Conservation (phyloP, 306 rosid genomes). For the Cicer pinnatifidum region DNA sequence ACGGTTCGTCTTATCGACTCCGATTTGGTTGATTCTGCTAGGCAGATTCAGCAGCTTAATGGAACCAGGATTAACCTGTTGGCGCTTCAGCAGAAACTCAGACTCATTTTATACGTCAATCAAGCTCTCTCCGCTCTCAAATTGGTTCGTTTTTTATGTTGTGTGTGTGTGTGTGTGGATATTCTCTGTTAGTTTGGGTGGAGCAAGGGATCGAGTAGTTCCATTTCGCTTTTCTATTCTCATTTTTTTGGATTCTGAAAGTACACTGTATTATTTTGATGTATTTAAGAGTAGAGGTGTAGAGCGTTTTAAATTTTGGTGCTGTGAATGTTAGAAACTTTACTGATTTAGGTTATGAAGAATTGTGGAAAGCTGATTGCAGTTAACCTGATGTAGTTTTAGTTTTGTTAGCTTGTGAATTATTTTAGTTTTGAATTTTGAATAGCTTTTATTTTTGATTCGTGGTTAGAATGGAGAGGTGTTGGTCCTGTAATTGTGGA, state of each 20-base stretch:
- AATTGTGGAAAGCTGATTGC: conserved; percentile 8
- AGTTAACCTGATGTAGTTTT: conserved; percentile 7
- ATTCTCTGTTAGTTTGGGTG: neutral
- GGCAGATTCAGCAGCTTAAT: conserved; percentile 84
- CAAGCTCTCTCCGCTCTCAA: conserved; percentile 95
- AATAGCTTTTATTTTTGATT: neutral
- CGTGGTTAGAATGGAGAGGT: conserved; percentile 6
- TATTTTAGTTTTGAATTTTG: neutral
- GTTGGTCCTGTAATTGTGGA: neutral
- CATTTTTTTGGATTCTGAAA: neutral
- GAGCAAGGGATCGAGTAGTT: conserved; percentile 8
- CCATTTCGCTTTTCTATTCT: neutral
- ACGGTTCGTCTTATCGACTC: conserved; percentile 80
- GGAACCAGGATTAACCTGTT: conserved; percentile 72
- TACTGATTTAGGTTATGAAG: conserved; percentile 15
- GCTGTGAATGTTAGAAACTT: conserved; percentile 19
- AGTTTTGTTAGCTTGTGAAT: conserved; percentile 31
- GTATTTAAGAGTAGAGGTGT: conserved; percentile 9
- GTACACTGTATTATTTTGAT: conserved; percentile 1
- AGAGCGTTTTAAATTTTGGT: neutral
- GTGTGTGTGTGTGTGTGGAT: neutral
- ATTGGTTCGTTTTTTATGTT: conserved; percentile 56
- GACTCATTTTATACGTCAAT: conserved; percentile 87
- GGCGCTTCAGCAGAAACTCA: conserved; percentile 83
- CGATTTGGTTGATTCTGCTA: conserved; percentile 84